Evolutionary conservation across 495 filamentous ascomycete species (phyloP).

Genomic region (Pseudotulostoma volvatum): DNA sequence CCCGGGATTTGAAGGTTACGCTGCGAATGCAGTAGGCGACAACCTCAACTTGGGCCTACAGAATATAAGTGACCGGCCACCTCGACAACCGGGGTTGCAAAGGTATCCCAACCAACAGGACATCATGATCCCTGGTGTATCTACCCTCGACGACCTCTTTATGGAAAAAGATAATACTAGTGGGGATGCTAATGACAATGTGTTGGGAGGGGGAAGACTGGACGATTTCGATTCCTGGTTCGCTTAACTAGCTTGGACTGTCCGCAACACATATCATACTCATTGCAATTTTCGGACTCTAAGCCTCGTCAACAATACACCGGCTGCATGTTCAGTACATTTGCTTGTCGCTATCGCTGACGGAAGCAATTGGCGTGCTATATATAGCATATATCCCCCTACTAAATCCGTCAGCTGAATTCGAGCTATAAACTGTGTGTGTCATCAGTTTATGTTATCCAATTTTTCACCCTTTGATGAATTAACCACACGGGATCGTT

Average conservation of each 20-base stretch:
- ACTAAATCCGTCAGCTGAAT: too few relatives aligned
- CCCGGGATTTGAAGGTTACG: constrained; percentile 17
- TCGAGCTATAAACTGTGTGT: too few relatives aligned
- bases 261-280: too few relatives aligned
- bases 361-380: too few relatives aligned
- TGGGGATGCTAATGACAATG: constrained; percentile 17
- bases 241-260: constrained; percentile 15
- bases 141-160: constrained; percentile 35
- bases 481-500: too few relatives aligned
- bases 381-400: too few relatives aligned
- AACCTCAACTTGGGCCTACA: constrained; percentile 29
- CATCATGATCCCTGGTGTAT: constrained; percentile 29
- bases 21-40: constrained; percentile 20
- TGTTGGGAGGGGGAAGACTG: constrained; percentile 24
- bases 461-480: too few relatives aligned
- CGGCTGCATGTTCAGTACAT: too few relatives aligned
- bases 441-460: too few relatives aligned
- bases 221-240: constrained; percentile 33
- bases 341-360: too few relatives aligned
- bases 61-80: constrained; percentile 8
- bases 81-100: not conserved
- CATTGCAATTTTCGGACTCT: too few relatives aligned
- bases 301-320: too few relatives aligned
- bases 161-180: constrained; percentile 27
- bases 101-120: constrained; percentile 16